Evolutionary conservation across 164 flowering plant genomes (phyloP).

Genomic region (Magnolia officinalis): DNA sequence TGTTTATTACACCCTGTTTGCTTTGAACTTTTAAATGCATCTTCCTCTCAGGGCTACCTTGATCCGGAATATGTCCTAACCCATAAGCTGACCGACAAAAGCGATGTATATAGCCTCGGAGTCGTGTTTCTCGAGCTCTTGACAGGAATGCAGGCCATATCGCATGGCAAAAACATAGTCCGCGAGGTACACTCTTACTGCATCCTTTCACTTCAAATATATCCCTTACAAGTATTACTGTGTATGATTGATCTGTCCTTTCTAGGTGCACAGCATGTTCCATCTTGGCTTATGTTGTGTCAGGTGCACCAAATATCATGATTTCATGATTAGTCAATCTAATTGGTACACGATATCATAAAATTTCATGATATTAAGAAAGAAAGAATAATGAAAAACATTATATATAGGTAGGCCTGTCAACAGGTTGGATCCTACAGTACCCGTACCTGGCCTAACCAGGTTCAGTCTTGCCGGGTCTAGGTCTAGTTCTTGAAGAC

Average conservation of each 20-base stretch:
- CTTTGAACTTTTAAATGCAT: not conserved
- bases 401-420: too few relatives aligned
- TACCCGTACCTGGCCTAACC: too few relatives aligned
- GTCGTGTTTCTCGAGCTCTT: slow-evolving; percentile 50
- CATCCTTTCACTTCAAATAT: not conserved
- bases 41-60: slow-evolving; percentile 43
- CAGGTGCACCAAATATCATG: too few relatives aligned
- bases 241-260: not conserved
- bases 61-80: slow-evolving; percentile 59
- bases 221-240: too few relatives aligned
- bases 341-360: too few relatives aligned
- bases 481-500: too few relatives aligned
- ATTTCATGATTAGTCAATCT: too few relatives aligned
- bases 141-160: slow-evolving; percentile 52
- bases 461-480: too few relatives aligned
- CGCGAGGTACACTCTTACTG: slow-evolving; percentile 35
- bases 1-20: not conserved
- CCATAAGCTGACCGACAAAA: slow-evolving; percentile 51
- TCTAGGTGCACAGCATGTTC: not conserved
- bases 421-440: too few relatives aligned
- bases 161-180: slow-evolving; percentile 56
- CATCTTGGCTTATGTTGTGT: not conserved
- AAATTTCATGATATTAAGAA: too few relatives aligned
- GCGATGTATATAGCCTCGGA: slow-evolving; percentile 61
- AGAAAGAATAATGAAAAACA: too few relatives aligned